phyloP scores from a whole-genome alignment of 2,329 filamentous ascomycete species.

The Aschersonia sp. region DNA sequence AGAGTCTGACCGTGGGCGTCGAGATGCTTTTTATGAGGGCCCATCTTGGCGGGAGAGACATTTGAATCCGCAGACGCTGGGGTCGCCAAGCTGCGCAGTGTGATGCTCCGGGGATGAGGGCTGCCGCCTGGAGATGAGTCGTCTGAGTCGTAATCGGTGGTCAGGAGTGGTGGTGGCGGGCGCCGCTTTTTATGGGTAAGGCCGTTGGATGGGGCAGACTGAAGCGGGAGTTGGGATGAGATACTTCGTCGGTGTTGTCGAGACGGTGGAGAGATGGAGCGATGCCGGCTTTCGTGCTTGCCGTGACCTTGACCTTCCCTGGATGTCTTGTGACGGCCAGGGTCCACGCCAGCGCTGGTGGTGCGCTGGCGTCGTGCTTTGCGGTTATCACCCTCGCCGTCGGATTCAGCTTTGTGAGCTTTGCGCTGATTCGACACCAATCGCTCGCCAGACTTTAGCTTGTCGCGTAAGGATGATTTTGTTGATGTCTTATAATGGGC shows the following conservation, averaged over 20 bases:
- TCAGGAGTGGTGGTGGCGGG: constrained; percentile 44
- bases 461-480: constrained; percentile 32
- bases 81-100: constrained; percentile 39
- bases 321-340: constrained; percentile 16
- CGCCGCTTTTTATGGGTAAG: constrained; percentile 46
- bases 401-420: constrained; percentile 37
- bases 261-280: constrained; percentile 46
- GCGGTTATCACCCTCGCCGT: constrained; percentile 39
- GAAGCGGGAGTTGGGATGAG: constrained; percentile 46
- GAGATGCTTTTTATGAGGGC: constrained; percentile 68
- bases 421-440: constrained; percentile 37
- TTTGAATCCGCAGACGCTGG: constrained; percentile 43
- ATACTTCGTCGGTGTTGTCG: constrained; percentile 47
- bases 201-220: constrained; percentile 34
- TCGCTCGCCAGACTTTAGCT: constrained; percentile 31
- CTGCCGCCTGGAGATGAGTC: constrained; percentile 48
- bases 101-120: constrained; percentile 43
- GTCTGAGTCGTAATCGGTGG: constrained; percentile 53
- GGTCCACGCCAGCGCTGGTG: constrained; percentile 27
- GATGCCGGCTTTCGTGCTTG: constrained; percentile 16
- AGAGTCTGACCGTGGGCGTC: constrained; percentile 88
- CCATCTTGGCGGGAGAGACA: constrained; percentile 54
- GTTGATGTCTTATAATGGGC: constrained; percentile 25
- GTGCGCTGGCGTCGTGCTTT: constrained; percentile 40
- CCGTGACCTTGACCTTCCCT: constrained; percentile 16